These are phyloP conservation scores for Sporobolomyces phaffii DNA, from an alignment of 768 basidiomycete species.

Conservation along the genomic window DNA sequence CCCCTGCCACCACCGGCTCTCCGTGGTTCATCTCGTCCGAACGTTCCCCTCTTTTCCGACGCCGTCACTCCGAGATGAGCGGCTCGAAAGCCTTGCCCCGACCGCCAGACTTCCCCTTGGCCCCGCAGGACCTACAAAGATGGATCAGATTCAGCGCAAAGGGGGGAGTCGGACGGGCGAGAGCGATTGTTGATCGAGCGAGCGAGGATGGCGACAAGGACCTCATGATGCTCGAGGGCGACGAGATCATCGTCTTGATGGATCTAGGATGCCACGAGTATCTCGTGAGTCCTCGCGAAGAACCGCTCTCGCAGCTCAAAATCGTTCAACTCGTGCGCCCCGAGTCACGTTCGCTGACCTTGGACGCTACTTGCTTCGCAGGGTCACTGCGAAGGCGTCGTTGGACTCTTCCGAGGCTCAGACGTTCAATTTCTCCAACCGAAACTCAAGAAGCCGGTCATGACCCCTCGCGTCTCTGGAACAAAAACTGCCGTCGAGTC, in stretches of 20 bases:
- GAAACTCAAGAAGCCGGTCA: conserved; percentile 71
- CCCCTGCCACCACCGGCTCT: no score
- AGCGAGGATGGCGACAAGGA: conserved; percentile 63
- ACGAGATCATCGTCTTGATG: conserved; percentile 71
- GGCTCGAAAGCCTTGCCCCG: background rate
- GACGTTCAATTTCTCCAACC: conserved; percentile 62
- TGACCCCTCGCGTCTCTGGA: conserved; percentile 48
- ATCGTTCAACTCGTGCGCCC: background rate
- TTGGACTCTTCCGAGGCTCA: conserved; percentile 62
- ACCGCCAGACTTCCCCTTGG: conserved; percentile 19
- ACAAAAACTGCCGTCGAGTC: background rate
- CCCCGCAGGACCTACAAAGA: conserved; percentile 59
- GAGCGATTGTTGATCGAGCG: conserved; percentile 66
- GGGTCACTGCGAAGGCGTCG: conserved; percentile 84
- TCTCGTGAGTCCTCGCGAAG: conserved; percentile 53
- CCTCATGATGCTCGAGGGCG: conserved; percentile 81
- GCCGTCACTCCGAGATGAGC: background rate
- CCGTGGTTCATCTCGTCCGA: no score
- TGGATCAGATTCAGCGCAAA: conserved; percentile 82
- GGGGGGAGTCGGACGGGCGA: conserved; percentile 76
- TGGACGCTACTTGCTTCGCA: conserved; percentile 41
- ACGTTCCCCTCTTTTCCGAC: no score
- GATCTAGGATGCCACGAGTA: conserved; percentile 60
- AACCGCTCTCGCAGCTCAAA: background rate
- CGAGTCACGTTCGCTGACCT: background rate